These are phyloP conservation scores for Lepidium aucheri DNA, from an alignment of 345 rosid genomes.

Conservation along the genomic window DNA sequence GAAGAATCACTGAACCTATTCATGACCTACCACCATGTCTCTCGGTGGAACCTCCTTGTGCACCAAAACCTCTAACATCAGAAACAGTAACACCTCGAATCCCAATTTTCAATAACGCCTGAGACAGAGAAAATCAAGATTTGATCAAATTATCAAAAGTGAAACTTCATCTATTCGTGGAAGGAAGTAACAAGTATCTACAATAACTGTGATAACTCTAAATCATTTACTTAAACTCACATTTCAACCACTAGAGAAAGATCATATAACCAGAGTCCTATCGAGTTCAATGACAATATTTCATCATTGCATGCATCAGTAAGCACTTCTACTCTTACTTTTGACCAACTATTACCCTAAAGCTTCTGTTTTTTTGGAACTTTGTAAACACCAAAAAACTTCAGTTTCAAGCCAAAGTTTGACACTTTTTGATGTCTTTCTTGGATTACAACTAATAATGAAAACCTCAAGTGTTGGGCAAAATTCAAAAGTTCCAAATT, in stretches of 20 bases:
- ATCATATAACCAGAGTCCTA: neutral
- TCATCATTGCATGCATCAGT: conserved; percentile 4
- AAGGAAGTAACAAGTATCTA: neutral
- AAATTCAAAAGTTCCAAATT: neutral
- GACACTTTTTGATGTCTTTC: neutral
- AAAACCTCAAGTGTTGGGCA: neutral
- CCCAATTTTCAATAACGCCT: conserved; percentile 76
- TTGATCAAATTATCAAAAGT: neutral
- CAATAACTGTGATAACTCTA: neutral
- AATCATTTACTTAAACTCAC: neutral
- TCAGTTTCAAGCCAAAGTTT: neutral
- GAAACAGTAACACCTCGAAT: conserved; percentile 84
- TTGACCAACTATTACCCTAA: neutral
- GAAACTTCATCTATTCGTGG: neutral
- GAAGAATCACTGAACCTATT: neutral
- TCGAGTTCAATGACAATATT: neutral
- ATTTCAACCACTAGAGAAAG: neutral
- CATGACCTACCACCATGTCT: conserved; percentile 66
- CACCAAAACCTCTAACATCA: conserved; percentile 85
- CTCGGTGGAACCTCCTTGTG: conserved; percentile 85
- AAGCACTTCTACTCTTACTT: neutral
- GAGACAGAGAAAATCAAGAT: conserved; percentile 7
- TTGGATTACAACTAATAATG: neutral
- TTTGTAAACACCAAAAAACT: neutral
- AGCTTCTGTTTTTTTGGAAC: neutral